Evolutionary conservation across 2,329 filamentous ascomycete species (phyloP).

Genomic region (Fusarium siculi): DNA sequence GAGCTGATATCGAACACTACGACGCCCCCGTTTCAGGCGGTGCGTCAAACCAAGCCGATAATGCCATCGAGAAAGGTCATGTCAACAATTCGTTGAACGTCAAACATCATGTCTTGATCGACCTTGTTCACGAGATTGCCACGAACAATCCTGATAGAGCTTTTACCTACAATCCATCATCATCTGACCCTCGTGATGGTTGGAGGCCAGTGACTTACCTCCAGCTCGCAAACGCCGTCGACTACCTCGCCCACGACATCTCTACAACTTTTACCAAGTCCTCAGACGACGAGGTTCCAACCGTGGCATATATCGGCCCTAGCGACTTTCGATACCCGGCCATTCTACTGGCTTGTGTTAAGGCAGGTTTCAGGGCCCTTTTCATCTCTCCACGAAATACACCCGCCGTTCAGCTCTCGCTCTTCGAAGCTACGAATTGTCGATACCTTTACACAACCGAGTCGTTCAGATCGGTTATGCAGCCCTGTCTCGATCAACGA

Average conservation of each 20-base stretch:
- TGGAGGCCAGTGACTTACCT: not conserved
- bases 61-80: not conserved
- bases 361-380: not conserved
- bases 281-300: not conserved
- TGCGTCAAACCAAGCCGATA: fast-evolving
- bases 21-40: not conserved
- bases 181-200: not conserved
- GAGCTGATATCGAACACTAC: not conserved
- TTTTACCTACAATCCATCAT: not conserved
- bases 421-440: not conserved
- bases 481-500: not conserved
- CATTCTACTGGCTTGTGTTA: not conserved
- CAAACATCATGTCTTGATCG: not conserved
- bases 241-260: slow-evolving; percentile 1
- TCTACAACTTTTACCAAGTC: not conserved
- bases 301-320: not conserved
- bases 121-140: not conserved
- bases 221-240: not conserved
- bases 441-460: not conserved
- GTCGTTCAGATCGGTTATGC: fast-evolving
- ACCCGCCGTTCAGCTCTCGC: not conserved
- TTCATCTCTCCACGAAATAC: slow-evolving; percentile 3
- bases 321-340: not conserved
- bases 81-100: not conserved
- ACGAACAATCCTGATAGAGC: not conserved